Base-by-base conservation (phyloP, 2,329 filamentous ascomycete species). In the Aspergillus sp. region DNA sequence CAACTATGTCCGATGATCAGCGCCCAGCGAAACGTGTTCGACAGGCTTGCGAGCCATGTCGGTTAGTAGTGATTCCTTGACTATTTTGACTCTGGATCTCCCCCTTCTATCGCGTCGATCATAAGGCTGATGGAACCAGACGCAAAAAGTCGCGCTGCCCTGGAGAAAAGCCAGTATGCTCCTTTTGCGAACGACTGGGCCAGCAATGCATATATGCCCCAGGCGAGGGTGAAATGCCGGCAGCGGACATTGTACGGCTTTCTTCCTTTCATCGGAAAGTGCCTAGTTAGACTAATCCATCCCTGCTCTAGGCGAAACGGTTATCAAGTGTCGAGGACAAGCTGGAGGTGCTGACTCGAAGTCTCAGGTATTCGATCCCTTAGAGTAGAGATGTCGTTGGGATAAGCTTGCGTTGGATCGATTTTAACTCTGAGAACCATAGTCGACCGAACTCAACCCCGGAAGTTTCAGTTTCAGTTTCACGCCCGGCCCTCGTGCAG, bases 141-240 rank as follows among this genome's bases (percentile, higher is more conserved):
- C 75, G 80, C 43, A 83, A 82, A 66, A 83, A 83, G 65, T 77
- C 79, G 31, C 76, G 76, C 68, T 83, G 80, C 59, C 79, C 79
- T 1, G 80, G 80, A 8, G 80, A 82, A 62, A 75, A 78, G 56
- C 80, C 80, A 0, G 63, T 72, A 0, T 83, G 80, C 63, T 81
- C 80, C 2, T 74, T 79, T 52, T 83, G 80, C 67, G 70, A 75
- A 33, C 75, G 80, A n/a, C 69, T 82, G 31, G 73, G 75, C 5
- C 80, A 82, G 63, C 66, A 65, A 58, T 83, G 80, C 59, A 67
- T 73, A 14, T 82, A 82, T 64, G 74, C 74, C 7, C 56, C 44
- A 40, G 69, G 68, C 40, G 71, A 74, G 15, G 27, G 45, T n/a
- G 56, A 58, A 31, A 24, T 41, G 24, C 48, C 61, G 68, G 40